Base-by-base conservation (phyloP, 2,329 filamentous ascomycete genomes). In the Colletotrichum sp. region DNA sequence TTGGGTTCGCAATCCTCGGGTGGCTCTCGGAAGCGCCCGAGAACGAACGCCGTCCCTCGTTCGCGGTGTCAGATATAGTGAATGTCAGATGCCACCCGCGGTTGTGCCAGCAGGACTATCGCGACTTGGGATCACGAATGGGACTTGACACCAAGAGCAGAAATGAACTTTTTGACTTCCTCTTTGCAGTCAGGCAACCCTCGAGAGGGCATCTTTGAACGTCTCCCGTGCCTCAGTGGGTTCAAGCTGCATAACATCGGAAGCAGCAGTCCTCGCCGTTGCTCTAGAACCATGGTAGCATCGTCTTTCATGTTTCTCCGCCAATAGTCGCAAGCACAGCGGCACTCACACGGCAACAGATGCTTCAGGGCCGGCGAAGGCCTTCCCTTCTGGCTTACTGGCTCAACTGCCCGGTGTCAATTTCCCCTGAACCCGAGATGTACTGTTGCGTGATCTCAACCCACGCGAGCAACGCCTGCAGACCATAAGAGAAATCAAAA, bases 101-200 rank as follows among this genome's bases (percentile, higher is more conserved):
- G 39, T 48, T 48, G 3, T n/a, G 18, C 39, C 39, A 48, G 39
- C 39, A 48, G 39, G 18, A 48, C 39, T 3, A 48, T 48, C 39
- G 39, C n/a, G 6, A 6, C 18, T 48, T 48, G 39, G 39, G 16
- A 39, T 39, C 7, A 39, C 7, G 36, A 39, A 18, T 18, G 14
- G 7, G 6, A 6, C 18, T 48, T 48, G 39, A 2, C 18, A 43
- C 39, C 16, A n/a, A 48, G 18, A 48, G 39, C 18, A 48, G 2
- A 2, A n/a, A n/a, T n/a, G 9, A 6, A 4, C 39, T 4, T 0
- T n/a, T n/a, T 18, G 9, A 6, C 18, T 12, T 48, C 2, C 1
- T 48, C 1, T 48, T 48, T n/a, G 39, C 39, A 48, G 39, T 48
- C 39, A 48, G 39, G 39, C 39, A 48, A 48, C 39, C 2, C 39